Base-by-base conservation (phyloP, 2,329 filamentous ascomycete genomes). In the Dothideomycetes sp. region DNA sequence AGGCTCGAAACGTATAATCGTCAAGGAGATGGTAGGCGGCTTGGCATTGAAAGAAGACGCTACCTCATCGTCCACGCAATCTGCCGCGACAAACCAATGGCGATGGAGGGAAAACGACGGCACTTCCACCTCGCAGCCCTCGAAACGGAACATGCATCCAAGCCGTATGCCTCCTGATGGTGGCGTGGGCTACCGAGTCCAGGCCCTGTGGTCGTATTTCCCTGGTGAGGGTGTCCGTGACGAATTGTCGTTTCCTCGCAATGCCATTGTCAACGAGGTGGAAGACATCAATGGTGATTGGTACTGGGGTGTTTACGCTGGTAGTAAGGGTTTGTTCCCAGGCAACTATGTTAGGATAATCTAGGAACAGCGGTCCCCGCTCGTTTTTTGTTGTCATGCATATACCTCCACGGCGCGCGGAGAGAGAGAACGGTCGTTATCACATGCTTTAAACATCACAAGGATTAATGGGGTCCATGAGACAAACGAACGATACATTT, bases 241-340 rank as follows among this genome's bases (percentile, higher is more conserved):
- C 56, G 89, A 96, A 63, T 63, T 96, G 28, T 61, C 80, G 47
- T 95, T 96, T 51, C 89, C 89, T 0, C 79, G 78, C 36, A 80
- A 83, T 8, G 87, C 88, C 0, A 84, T 91, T 60, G 74, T 96
- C 11, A 71, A 73, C 5, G 89, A 96, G 64, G 77, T 82, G 25
- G 82, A 89, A 57, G 83, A 91, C 59, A 77, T 93, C 33, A 94
- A 94, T 58, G 84, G 81, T 13, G 87, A 94, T 58, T 96, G 88
- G 88, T 87, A 74, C 54, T 82, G 81, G 64, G 89, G 89, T 0
- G 78, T 78, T 19, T 95, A 94, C 67, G 87, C 86, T 64, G 87
- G 86, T 0, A 67, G 64, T 17, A 79, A 76, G 51, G 88, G 86
- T 0, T 53, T 95, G 49, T 93, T 95, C 56, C 88, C 88, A 4